These are phyloP conservation scores for Leucocoprinus sp. DNA, from an alignment of 768 basidiomycete genomes.

Conservation along the genomic window DNA sequence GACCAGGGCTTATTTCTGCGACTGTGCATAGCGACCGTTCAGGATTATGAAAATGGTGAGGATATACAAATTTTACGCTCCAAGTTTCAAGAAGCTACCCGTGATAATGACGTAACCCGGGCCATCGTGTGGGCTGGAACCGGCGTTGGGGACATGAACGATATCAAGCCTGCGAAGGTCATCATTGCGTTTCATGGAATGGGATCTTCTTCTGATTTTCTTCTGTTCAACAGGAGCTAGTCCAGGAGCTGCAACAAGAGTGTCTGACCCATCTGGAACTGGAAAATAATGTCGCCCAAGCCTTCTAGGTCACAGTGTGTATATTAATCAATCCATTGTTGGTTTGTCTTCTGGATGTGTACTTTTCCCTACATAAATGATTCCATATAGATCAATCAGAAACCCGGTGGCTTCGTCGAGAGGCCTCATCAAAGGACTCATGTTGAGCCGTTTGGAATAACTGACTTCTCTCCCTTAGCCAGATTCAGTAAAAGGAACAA, in stretches of 20 bases:
- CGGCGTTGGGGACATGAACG: constrained; percentile 49
- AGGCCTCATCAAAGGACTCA: not conserved
- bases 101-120: constrained; percentile 37
- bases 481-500: not conserved
- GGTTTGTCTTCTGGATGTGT: not conserved
- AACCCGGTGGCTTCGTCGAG: not conserved
- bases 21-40: constrained; percentile 39
- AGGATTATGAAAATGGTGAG: constrained; percentile 45
- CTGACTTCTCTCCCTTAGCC: not conserved
- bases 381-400: not conserved
- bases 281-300: constrained; percentile 1
- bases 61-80: constrained; percentile 32
- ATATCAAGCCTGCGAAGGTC: constrained; percentile 32
- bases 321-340: constrained; percentile 2
- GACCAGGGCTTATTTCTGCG: constrained; percentile 6
- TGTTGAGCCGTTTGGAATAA: not conserved
- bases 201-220: constrained; percentile 4
- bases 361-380: constrained; percentile 2
- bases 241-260: constrained; percentile 43
- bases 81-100: constrained; percentile 38
- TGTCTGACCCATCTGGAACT: constrained; percentile 31
- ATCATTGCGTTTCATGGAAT: constrained; percentile 7
- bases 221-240: constrained; percentile 38
- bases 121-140: constrained; percentile 64
- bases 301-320: constrained; percentile 7